Base-by-base conservation (phyloP, 1,284 basidiomycete genomes). In the Malassezia caprae region DNA sequence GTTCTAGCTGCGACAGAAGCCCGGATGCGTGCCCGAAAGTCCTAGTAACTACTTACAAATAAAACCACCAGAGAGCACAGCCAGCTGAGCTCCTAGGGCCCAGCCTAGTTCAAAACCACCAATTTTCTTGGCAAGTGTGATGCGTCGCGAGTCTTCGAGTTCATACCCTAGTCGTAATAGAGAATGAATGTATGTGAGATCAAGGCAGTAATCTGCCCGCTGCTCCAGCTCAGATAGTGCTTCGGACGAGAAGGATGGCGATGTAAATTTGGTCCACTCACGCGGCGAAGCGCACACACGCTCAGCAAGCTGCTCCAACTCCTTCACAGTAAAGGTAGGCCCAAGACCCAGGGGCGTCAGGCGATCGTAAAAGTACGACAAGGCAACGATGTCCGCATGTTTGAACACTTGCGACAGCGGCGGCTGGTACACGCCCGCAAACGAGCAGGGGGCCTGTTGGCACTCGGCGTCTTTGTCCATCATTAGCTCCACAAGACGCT, bases 361-460 rank as follows among this genome's bases (percentile, higher is more conserved):
- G 35, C 94, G 87, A 79, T 96, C 93, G 78, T 90, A 94, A 78
- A 98, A 96, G 81, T 96, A 98, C 26, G 91, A 96, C 11, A 68
- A 60, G 10, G 67, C 65, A 27, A 70, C 59, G 48, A 72, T 68
- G 30, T 76, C 76, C n/a, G 75, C 69, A 2, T 65, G 63, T 10
- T 62, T 65, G 82, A 96, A 96, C 5, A 88, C 86, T 62, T 93
- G 86, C 62, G 88, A 80, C 26, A 96, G 80, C n/a, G 86, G 86
- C 1, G 93, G 94, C 75, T 96, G 93, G 78, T 98, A 96, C 26
- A 96, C 89, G 32, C 93, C 93, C 65, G 89, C 86, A 78, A 98
- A 98, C 1, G 91, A 90, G 76, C 93, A 98, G 87, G 88, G 65
- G 84, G 79, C 67, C 84, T 83, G 32, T 1, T 55, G 26, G 76